Evolutionary conservation across 2,329 filamentous ascomycete genomes (phyloP), one percentile per base, ranked within the genome.

Genomic region (Colletotrichum orbiculare): DNA sequence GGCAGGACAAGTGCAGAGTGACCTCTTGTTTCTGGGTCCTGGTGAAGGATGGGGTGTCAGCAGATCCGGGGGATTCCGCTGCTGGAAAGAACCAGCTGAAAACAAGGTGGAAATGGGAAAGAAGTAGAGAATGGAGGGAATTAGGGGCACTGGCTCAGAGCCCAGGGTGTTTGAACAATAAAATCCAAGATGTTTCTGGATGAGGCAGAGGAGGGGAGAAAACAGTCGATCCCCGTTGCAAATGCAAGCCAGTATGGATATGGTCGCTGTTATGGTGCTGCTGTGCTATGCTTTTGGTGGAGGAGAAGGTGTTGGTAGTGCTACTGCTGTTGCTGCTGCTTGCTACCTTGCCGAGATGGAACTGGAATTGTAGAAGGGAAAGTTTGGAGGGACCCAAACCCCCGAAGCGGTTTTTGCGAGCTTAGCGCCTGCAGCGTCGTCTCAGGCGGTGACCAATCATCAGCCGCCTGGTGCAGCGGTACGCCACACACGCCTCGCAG

Each of bases 361-460:
- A 35, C 45, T 49, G 61, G 62, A 62, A 60, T 66, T 67, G 65
- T 56, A 66, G 58, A 52, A 67, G 59, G 54, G 46, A 55, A 59
- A 53, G 57, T 58, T 57, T 61, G 61, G 42, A 58, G 54, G 33
- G 17, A 33, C 55, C 33, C 43, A 35, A 48, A 54, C 61, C 64
- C 64, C 56, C 71, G 71, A 71, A 70, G 69, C 69, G 71, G 61
- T 71, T 67, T 72, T 73, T 68, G 69, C 72, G 73, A 70, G 54
- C 64, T 67, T 69, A 67, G 68, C 69, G 69, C 64, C 69, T 71
- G 70, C 71, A 73, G 71, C 69, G 25, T 69, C 71, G 71, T 64
- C 60, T 66, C 48, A 50, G 53, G 53, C 60, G 69, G 69, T 67
- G 69, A 61, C 76, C 75, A 77, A 77, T 78, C 71, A 76, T 69